Base-by-base conservation (phyloP, 371 early-diverging fungal genomes). In the Syncephalastrum contaminatum region DNA sequence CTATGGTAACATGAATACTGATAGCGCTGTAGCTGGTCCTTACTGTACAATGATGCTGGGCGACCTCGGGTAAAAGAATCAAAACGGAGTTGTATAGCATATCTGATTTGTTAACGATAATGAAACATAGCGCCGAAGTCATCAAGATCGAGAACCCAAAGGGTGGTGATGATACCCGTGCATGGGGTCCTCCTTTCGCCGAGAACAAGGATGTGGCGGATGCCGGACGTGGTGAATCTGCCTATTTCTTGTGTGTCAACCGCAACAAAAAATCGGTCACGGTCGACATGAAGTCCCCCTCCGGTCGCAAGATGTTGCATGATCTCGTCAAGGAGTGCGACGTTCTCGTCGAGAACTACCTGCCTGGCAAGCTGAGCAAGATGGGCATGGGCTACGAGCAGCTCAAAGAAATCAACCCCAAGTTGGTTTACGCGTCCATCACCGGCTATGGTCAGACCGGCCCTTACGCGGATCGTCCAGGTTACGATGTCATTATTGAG, bases 401-500 rank as follows among this genome's bases (percentile, higher is more conserved):
- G 14, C 44, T 95, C 48, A 65, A 56, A 2, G 60, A 72, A 41
- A 66, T 88, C 14, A 95, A 95, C 57, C 92, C 93, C 12, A 70
- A 81, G 27, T 68, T 96, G 53, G 77, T 96, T 19, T 96, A 96
- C 70, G 87, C 93, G 0, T 95, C 96, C 15, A 90, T 94, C 48
- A 89, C 92, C 43, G 88, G 93, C 2, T 96, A 96, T 61, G 97
- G 97, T 0, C 88, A 87, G 30, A 85, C 84, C 0, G 97, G 97
- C 0, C 95, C 97, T 4, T 93, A 88, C 61, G 70, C 89, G 2
- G 59, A 77, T 8, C 62, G 85, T 43, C 87, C 95, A 4, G 97
- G 97, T 2, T 96, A 95, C 67, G 96, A 96, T 77, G 93, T 96
- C 40, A 93, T 96, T 70, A 90, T 93, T 47, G 95, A 92, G 69